phyloP scores from a whole-genome alignment of 495 filamentous ascomycete species.

The Xylaria scruposa region DNA sequence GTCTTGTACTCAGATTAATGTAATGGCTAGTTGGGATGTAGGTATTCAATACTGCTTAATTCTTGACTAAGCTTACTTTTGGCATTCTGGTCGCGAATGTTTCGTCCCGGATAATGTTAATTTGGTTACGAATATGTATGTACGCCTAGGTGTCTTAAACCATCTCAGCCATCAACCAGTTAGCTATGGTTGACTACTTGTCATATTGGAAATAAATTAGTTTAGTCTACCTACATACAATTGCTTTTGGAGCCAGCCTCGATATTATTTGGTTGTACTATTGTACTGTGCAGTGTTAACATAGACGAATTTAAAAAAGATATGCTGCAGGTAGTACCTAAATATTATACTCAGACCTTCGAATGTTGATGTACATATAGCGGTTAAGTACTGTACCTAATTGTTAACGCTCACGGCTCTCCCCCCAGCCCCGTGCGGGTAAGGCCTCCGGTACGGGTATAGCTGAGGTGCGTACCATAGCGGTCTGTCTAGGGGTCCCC shows the following conservation, averaged over 20 bases:
- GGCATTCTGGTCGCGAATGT: neutral
- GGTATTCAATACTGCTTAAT: neutral
- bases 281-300: neutral
- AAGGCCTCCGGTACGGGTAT: neutral
- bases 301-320: neutral
- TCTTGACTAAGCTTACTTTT: neutral
- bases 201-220: too few species aligned
- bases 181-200: neutral
- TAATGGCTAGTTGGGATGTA: neutral
- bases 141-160: neutral
- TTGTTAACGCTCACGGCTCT: too few species aligned
- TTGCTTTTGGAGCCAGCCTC: neutral
- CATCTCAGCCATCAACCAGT: neutral
- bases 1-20: constrained; percentile 1
- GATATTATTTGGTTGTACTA: neutral
- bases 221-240: neutral
- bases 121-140: neutral
- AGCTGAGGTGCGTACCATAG: neutral
- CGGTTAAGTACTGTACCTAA: neutral
- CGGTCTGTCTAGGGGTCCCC: neutral
- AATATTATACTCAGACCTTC: too few species aligned
- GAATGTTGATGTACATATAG: too few species aligned
- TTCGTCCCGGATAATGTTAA: neutral
- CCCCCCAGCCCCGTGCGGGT: neutral
- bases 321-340: too few species aligned